Evolutionary conservation across 1,284 basidiomycete genomes (phyloP).

Genomic region (Cryptococcus sp.): DNA sequence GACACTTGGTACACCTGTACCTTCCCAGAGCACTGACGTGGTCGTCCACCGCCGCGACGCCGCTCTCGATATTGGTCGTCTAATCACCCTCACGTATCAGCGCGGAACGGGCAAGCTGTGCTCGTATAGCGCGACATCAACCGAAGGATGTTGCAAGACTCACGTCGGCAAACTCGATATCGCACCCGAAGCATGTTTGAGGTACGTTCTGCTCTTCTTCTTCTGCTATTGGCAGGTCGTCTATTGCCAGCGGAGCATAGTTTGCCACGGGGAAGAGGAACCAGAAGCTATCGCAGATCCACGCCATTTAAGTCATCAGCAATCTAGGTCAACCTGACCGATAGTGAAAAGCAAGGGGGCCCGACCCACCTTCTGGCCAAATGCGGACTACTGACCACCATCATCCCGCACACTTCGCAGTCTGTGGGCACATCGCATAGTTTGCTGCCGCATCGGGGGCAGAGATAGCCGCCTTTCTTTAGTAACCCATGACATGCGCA

Average conservation of each 20-base stretch:
- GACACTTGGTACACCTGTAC: slow-evolving; percentile 62
- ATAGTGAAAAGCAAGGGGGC: slow-evolving; percentile 17
- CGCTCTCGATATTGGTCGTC: slow-evolving; percentile 31
- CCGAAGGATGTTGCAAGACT: slow-evolving; percentile 30
- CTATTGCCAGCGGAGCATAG: slow-evolving; percentile 30
- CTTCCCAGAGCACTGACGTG: slow-evolving; percentile 75
- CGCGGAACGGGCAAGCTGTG: slow-evolving; percentile 4
- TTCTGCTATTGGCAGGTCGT: slow-evolving; percentile 47
- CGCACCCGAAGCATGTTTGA: slow-evolving; percentile 68
- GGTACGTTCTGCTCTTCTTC: slow-evolving; percentile 19
- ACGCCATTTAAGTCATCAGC: background rate
- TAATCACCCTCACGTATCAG: background rate
- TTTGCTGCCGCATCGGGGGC: slow-evolving; percentile 88
- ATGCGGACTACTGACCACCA: slow-evolving; percentile 97
- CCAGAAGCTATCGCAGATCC: slow-evolving; percentile 41
- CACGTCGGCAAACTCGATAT: slow-evolving; percentile 61
- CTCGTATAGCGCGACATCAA: slow-evolving; percentile 2
- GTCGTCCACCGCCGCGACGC: slow-evolving; percentile 57
- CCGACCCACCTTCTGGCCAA: slow-evolving; percentile 82
- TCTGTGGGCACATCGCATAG: slow-evolving; percentile 98
- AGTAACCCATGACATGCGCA: slow-evolving; percentile 93
- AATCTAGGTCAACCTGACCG: background rate
- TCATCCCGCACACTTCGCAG: slow-evolving; percentile 93
- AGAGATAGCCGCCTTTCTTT: slow-evolving; percentile 87
- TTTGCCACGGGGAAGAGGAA: slow-evolving; percentile 47